Conservation (phyloP, 2,329 filamentous ascomycete genomes). For the Penicillium polonicum region DNA sequence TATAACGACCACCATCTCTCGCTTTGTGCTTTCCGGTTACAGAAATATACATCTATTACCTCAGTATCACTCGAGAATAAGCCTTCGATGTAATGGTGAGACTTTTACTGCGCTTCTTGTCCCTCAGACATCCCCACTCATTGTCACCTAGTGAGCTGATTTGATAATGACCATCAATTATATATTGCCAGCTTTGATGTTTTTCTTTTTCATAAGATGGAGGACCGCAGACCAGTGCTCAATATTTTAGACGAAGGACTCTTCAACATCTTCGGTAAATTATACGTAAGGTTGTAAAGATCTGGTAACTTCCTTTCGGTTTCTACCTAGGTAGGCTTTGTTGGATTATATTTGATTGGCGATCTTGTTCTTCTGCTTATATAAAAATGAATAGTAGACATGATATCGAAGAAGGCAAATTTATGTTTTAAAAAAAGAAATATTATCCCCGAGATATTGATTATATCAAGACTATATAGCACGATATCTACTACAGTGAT, state of each 20-base stretch:
- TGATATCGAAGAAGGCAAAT: not conserved
- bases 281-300: too few relatives aligned
- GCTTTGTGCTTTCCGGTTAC: not conserved
- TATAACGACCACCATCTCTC: not conserved
- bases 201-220: not conserved
- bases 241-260: too few relatives aligned
- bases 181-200: not conserved
- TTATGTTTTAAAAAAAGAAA: not conserved
- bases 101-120: not conserved
- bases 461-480: not conserved
- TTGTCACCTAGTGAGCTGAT: not conserved
- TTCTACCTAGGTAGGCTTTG: not conserved
- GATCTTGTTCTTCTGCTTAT: not conserved
- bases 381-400: not conserved
- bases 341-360: not conserved
- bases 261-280: too few relatives aligned
- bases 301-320: not conserved
- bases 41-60: not conserved
- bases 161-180: not conserved
- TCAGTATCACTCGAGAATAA: too few relatives aligned
- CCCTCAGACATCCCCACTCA: not conserved
- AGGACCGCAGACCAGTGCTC: not conserved
- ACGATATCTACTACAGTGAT: not conserved
- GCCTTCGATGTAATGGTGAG: not conserved
- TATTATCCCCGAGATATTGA: not conserved